Evolutionary conservation across 2,329 filamentous ascomycete species (phyloP), one percentile per base, ranked within the genome.

Genomic region (Aspergillaceae sp.): DNA sequence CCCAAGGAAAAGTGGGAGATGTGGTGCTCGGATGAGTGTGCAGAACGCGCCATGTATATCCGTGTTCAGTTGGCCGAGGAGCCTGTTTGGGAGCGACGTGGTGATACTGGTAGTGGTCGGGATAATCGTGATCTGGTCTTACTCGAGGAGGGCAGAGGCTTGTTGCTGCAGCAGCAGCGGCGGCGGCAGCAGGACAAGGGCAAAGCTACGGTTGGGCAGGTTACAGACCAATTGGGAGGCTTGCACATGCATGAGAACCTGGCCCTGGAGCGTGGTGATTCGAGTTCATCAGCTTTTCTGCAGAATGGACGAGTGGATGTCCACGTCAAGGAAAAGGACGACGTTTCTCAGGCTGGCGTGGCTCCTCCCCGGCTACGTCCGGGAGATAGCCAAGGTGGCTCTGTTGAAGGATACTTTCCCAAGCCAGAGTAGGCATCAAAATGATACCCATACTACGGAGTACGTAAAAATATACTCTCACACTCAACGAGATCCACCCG

Each of bases 31-130:
- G 75, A 83, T 45, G 75, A 75, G 35, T 98, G 92, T 68, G 86
- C 86, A 2, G 79, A 80, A 53, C 77, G 87, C 42, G 89, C 87
- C 2, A 74, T 94, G 54, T 95, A 89, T 65, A 76, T 97, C 56
- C 87, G 89, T 60, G 86, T 94, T 27, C 92, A 98, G 73, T 77
- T 97, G 35, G 84, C 79, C 53, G 86, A 92, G 61, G 83, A 85
- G 51, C 87, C 89, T 0, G 87, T 86, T 0, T 95, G 90, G 88
- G 81, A 92, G 66, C 76, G 90, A 44, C 78, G 77, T 4, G 80
- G 78, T 3, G 75, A 56, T 29, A 61, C 61, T 41, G 47, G 49
- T 7, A 54, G 76, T 29, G 70, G 70, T 1, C 73, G 75, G 36
- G 63, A 75, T 29, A 70, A 70, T 1, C 73, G 75, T 35, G 63